phyloP scores from a whole-genome alignment of 129 eudicot genomes.

The Kitagawia praeruptora region DNA sequence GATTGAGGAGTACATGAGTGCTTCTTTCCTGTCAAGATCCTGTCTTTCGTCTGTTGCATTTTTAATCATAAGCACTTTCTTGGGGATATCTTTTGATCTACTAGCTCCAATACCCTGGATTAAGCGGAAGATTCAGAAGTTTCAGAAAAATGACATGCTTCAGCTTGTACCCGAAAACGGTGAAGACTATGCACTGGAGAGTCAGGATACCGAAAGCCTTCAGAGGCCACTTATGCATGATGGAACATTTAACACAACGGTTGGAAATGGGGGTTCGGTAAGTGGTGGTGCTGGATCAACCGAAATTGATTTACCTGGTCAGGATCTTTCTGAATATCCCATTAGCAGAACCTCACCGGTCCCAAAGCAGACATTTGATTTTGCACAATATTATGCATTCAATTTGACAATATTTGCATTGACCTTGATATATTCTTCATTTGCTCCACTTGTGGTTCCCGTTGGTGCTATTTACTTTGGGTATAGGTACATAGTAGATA shows the following conservation, averaged over 20 bases:
- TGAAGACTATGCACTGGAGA: slow-evolving; percentile 70
- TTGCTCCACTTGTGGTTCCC: slow-evolving; percentile 92
- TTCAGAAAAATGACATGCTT: slow-evolving; percentile 87
- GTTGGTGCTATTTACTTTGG: slow-evolving; percentile 94
- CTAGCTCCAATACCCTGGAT: slow-evolving; percentile 97
- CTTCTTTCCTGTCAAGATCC: slow-evolving; percentile 80
- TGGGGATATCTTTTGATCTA: slow-evolving; percentile 89
- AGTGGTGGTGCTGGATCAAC: slow-evolving; percentile 15
- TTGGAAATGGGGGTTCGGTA: slow-evolving; percentile 15
- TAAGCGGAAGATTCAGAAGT: slow-evolving; percentile 65
- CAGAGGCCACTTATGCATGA: slow-evolving; percentile 59
- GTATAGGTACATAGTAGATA: slow-evolving; percentile 86
- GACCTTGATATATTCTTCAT: slow-evolving; percentile 81
- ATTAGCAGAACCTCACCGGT: slow-evolving; percentile 91
- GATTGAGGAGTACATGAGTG: slow-evolving; percentile 84
- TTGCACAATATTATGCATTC: slow-evolving; percentile 95
- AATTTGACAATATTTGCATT: slow-evolving; percentile 88
- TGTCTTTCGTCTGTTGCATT: slow-evolving; percentile 93
- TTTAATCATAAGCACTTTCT: slow-evolving; percentile 77
- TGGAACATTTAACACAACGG: slow-evolving; percentile 18
- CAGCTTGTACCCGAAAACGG: slow-evolving; percentile 85
- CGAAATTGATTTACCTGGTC: slow-evolving; percentile 44
- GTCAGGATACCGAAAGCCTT: slow-evolving; percentile 47
- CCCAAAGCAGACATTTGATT: slow-evolving; percentile 88
- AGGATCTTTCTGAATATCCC: slow-evolving; percentile 77